Evolutionary conservation across 2,329 filamentous ascomycete genomes (phyloP).

Genomic region (Aspergillus quadrilineatus): DNA sequence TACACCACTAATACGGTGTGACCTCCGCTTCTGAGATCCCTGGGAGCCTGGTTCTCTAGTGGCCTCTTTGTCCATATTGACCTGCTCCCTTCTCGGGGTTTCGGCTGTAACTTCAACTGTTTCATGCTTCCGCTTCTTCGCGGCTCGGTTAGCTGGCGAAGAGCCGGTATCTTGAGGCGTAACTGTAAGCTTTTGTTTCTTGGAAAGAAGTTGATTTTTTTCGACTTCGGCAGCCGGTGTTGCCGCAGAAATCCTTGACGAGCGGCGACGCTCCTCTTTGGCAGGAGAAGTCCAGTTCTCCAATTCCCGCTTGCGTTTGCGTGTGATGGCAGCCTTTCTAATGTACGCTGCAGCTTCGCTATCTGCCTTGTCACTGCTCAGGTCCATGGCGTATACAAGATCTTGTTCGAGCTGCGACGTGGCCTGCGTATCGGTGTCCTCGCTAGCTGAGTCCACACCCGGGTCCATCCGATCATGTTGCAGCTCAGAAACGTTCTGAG

Average conservation of each 20-base stretch:
- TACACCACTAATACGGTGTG: constrained; percentile 29
- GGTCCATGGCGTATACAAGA: constrained; percentile 40
- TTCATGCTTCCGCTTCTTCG: constrained; percentile 27
- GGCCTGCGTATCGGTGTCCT: constrained; percentile 45
- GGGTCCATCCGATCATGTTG: constrained; percentile 17
- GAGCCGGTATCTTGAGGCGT: constrained; percentile 10
- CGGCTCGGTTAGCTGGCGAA: constrained; percentile 22
- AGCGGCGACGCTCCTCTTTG: constrained; percentile 31
- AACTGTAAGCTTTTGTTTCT: constrained; percentile 12
- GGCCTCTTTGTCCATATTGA: not conserved
- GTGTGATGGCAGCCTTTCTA: constrained; percentile 20
- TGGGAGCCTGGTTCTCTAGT: constrained; percentile 13
- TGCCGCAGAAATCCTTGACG: constrained; percentile 25
- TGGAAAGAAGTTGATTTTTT: constrained; percentile 17
- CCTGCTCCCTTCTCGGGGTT: not conserved
- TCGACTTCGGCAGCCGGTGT: constrained; percentile 15
- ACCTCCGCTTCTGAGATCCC: constrained; percentile 31
- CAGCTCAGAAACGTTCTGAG: not conserved
- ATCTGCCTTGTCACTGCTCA: constrained; percentile 17
- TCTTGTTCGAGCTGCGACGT: constrained; percentile 48
- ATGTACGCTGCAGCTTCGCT: constrained; percentile 8
- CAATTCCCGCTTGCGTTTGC: constrained; percentile 37
- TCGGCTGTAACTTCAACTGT: constrained; percentile 9
- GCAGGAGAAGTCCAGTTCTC: constrained; percentile 21
- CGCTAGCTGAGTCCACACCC: constrained; percentile 36